Conservation (phyloP, 208 protist genomes). For the Crithidia brevicula region DNA sequence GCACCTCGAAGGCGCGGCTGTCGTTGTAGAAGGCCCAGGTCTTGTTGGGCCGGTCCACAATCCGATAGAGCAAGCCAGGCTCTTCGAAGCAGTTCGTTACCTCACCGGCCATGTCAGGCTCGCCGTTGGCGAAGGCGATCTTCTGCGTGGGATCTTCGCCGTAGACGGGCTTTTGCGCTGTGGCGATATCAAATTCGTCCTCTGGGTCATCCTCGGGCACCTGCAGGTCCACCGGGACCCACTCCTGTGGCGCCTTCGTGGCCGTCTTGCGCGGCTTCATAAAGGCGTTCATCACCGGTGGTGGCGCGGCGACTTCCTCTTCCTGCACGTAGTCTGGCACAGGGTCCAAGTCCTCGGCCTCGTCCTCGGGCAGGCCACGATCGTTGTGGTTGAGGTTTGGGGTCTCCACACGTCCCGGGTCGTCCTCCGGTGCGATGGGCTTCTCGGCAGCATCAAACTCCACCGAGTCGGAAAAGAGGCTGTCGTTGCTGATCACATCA, state of each 20-base stretch:
- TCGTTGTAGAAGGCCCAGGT: conserved; percentile 92
- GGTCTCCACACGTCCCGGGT: background rate
- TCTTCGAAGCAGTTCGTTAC: conserved; percentile 85
- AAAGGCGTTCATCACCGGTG: conserved; percentile 34
- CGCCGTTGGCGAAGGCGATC: conserved; percentile 63
- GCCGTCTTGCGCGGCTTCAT: conserved; percentile 65
- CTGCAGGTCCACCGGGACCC: conserved; percentile 47
- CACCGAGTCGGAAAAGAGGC: conserved; percentile 70
- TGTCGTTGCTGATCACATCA: conserved; percentile 67
- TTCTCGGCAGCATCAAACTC: conserved; percentile 73
- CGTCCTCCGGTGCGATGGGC: conserved; percentile 22
- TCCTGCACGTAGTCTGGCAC: conserved; percentile 17
- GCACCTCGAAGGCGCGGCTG: conserved; percentile 73
- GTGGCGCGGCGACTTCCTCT: conserved; percentile 25
- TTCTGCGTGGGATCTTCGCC: conserved; percentile 20
- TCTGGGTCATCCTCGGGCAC: conserved; percentile 60
- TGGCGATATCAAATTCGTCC: conserved; percentile 81
- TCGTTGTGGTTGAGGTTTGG: conserved; percentile 6
- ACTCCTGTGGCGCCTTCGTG: conserved; percentile 37
- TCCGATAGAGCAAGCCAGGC: conserved; percentile 82
- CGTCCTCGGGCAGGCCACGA: conserved; percentile 9
- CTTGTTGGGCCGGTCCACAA: conserved; percentile 73
- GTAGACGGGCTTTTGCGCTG: conserved; percentile 58
- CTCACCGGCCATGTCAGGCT: conserved; percentile 70
- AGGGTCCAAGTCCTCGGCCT: conserved; percentile 16